Conservation (phyloP, 208 protist genomes). For the Crithidia fasciculata region DNA sequence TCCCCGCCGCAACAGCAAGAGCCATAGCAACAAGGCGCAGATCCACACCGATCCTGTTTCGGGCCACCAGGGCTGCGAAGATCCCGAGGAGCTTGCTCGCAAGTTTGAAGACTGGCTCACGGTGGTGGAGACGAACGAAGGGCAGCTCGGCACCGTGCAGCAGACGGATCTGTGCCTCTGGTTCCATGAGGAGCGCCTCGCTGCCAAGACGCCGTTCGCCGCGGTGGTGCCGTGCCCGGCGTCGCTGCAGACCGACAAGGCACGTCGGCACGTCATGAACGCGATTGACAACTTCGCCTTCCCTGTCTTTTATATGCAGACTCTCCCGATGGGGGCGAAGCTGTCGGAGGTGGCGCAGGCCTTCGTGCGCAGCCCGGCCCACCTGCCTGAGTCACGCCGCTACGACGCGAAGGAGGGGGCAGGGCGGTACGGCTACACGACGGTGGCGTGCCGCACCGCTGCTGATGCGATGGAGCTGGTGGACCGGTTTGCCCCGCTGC, state of each 20-base stretch:
- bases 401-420: slow-evolving; percentile 32
- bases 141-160: slow-evolving; percentile 2
- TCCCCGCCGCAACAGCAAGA: no score
- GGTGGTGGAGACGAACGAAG: slow-evolving; percentile 10
- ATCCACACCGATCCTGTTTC: background rate
- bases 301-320: slow-evolving; percentile 57
- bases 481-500: slow-evolving; percentile 28
- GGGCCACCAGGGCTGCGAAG: background rate
- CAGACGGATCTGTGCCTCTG: slow-evolving; percentile 36
- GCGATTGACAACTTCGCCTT: slow-evolving; percentile 62
- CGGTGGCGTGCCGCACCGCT: slow-evolving; percentile 43
- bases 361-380: slow-evolving; percentile 45
- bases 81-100: background rate
- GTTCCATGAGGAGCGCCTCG: slow-evolving; percentile 59
- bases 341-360: slow-evolving; percentile 56
- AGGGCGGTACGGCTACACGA: slow-evolving; percentile 46
- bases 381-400: slow-evolving; percentile 30
- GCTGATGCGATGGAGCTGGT: slow-evolving; percentile 50
- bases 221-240: slow-evolving; percentile 62
- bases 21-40: no score
- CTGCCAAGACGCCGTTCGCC: slow-evolving; percentile 59
- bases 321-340: slow-evolving; percentile 46
- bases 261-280: slow-evolving; percentile 23
- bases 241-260: slow-evolving; percentile 32
- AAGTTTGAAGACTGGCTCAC: slow-evolving; percentile 19